Percentiles rank a stretch among this genome's conserved stretches.
phyloP scores from a whole-genome alignment of 1,284 basidiomycete species.

The Ganoderma sinense region DNA sequence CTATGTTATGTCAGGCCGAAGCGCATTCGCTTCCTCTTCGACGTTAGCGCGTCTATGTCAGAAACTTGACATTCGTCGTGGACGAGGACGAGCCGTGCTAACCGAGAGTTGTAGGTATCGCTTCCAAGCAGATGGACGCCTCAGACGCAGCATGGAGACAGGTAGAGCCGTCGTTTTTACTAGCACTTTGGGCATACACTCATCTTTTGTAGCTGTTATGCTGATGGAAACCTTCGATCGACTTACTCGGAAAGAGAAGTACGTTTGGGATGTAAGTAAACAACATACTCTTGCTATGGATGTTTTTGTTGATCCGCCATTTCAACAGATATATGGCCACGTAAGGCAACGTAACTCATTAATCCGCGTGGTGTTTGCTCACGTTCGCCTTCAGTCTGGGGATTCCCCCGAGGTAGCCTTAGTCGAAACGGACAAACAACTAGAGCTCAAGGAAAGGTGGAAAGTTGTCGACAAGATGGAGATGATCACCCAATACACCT shows the following conservation, averaged over 20 bases:
- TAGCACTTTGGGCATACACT: neutral
- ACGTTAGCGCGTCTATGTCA: conserved; percentile 75
- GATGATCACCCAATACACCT: conserved; percentile 71
- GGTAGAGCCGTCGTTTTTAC: conserved; percentile 43
- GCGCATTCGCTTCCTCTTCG: conserved; percentile 72
- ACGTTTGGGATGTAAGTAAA: conserved; percentile 71
- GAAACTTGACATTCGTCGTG: conserved; percentile 18
- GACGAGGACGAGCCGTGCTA: neutral
- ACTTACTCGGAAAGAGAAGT: conserved; percentile 70
- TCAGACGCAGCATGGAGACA: conserved; percentile 69
- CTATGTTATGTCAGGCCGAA: conserved; percentile 54
- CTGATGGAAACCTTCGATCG: conserved; percentile 74
- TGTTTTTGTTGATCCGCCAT: neutral
- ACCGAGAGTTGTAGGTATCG: conserved; percentile 56
- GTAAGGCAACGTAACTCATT: conserved; percentile 46
- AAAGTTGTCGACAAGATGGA: conserved; percentile 74
- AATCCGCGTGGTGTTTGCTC: neutral
- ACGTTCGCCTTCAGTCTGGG: conserved; percentile 56
- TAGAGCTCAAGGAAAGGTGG: conserved; percentile 63
- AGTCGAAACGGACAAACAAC: conserved; percentile 55
- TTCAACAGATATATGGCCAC: conserved; percentile 65
- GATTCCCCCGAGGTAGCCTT: conserved; percentile 65
- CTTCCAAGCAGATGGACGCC: conserved; percentile 73
- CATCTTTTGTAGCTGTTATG: conserved; percentile 60
- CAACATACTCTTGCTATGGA: neutral